Evolutionary conservation across 371 early-diverging fungal genomes (phyloP).

Genomic region (Gilbertella persicaria): DNA sequence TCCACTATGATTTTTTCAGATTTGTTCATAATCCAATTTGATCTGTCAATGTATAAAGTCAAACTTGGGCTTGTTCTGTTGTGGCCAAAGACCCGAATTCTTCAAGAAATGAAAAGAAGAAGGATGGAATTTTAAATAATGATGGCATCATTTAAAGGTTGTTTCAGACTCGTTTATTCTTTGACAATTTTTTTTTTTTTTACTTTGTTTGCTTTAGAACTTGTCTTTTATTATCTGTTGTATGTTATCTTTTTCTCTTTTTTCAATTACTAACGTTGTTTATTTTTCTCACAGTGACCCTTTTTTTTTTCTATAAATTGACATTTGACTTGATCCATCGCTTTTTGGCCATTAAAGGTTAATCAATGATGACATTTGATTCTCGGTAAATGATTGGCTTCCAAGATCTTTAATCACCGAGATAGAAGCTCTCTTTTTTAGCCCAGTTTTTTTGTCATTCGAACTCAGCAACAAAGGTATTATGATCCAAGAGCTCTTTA

Average conservation of each 20-base stretch:
- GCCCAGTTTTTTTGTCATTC: too few species aligned
- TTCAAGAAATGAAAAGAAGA: not conserved
- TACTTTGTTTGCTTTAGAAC: too few species aligned
- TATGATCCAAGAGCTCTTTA: too few species aligned
- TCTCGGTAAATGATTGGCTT: not conserved
- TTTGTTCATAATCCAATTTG: not conserved
- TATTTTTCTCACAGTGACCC: not conserved
- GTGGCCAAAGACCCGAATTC: constrained; percentile 51
- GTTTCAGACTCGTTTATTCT: not conserved
- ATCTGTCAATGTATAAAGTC: too few species aligned
- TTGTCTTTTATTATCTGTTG: too few species aligned
- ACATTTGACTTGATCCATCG: too few species aligned
- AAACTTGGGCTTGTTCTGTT: too few species aligned
- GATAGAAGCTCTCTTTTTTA: too few species aligned
- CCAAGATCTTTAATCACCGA: not conserved
- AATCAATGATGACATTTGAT: not conserved
- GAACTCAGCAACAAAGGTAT: too few species aligned
- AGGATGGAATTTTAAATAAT: not conserved
- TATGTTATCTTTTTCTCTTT: too few species aligned
- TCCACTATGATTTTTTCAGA: not conserved
- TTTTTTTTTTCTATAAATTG: not conserved
- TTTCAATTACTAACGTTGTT: not conserved
- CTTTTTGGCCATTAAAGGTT: not conserved
- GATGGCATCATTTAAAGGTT: not conserved
- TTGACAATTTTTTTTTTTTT: too few species aligned